Evolutionary conservation across 768 basidiomycete genomes (phyloP), one percentile per base, ranked within the genome.

Genomic region (Kwoniella dendrophila): DNA sequence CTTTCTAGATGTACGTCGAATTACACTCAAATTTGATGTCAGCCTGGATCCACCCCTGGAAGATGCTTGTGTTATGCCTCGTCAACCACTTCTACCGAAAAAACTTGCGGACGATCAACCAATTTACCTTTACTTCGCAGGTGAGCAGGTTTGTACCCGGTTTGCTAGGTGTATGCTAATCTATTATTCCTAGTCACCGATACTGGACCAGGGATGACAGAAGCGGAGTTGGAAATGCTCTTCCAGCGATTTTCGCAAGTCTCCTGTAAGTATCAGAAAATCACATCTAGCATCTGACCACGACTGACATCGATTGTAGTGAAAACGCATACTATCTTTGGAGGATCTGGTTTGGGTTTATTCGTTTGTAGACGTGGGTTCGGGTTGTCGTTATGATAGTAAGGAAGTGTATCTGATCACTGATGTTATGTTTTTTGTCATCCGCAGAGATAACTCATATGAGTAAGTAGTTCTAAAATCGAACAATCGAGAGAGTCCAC

Each of bases 221-320:
- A 73, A 7, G 72, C 76, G n/a, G 80, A 81, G 54, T 68, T 81
- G 20, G 64, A 76, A 2, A 65, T 79, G 53, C 67, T 81, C 12
- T 82, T 82, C 72, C 74, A 77, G 63, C 64, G 78, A n/a, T 82
- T 81, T 72, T 78, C 69, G 45, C 81, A 80, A 68, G 81, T 78
- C 34, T 62, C 76, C 47, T 69, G 59, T 68, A 36, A 63, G 62
- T 68, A 3, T 2, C n/a, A n/a, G n/a, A n/a, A n/a, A 24, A 12
- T 24, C 10, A n/a, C n/a, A n/a, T n/a, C n/a, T n/a, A n/a, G n/a
- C n/a, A n/a, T n/a, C n/a, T n/a, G n/a, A n/a, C n/a, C n/a, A n/a
- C 12, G 20, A 34, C 52, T 27, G 32, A 45, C 8, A 11, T 40
- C 52, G 53, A 26, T 59, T 34, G 29, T 27, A 68, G 66, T 67